Evolutionary conservation across 768 basidiomycete genomes (phyloP).

Genomic region (Podaxis sp.): DNA sequence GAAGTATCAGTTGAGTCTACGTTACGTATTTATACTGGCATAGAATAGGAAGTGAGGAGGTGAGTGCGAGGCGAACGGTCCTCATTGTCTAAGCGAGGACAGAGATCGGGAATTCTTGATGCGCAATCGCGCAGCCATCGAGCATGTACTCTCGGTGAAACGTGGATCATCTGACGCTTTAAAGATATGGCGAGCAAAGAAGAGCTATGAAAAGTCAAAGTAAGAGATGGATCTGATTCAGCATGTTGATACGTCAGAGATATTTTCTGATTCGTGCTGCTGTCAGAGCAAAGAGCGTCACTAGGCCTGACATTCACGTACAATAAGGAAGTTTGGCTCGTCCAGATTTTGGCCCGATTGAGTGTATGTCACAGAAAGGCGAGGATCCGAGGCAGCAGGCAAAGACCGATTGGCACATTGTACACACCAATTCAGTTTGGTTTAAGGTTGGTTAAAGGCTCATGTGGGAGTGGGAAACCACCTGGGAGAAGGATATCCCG

Average conservation of each 20-base stretch:
- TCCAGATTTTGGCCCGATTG: neutral
- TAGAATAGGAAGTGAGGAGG: neutral
- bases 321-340: neutral
- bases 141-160: neutral
- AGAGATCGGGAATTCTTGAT: neutral
- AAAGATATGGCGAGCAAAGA: neutral
- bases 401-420: neutral
- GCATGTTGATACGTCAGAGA: neutral
- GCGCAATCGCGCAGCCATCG: neutral
- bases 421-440: neutral
- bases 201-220: neutral
- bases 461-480: neutral
- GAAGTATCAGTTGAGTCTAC: neutral
- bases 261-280: neutral
- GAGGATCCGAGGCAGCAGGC: neutral
- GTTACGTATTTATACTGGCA: neutral
- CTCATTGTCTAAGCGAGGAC: neutral
- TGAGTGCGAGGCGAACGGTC: neutral
- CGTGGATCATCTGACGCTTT: neutral
- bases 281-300: conserved; percentile 4
- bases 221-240: neutral
- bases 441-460: neutral
- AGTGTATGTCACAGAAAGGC: neutral
- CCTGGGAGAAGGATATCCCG: conserved; percentile 3
- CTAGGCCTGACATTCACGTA: neutral